Percentiles rank a stretch among this genome's conserved stretches.
phyloP scores from a whole-genome alignment of 768 basidiomycete genomes.

The Mycena rebaudengoi region DNA sequence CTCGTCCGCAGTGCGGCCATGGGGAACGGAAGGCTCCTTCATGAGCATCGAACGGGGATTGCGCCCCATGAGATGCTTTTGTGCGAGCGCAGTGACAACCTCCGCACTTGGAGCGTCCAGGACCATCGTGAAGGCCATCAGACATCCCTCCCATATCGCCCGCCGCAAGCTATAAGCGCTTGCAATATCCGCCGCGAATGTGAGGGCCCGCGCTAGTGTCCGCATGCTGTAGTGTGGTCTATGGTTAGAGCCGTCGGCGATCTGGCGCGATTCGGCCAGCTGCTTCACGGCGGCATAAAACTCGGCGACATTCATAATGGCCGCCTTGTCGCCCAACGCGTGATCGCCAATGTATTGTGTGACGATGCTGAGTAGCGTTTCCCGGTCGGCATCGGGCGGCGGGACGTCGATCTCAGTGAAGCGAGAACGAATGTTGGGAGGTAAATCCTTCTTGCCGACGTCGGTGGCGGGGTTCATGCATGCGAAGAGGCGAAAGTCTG shows the following conservation, averaged over 20 bases:
- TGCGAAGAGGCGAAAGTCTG: slow-evolving; percentile 95
- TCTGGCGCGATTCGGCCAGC: slow-evolving; percentile 73
- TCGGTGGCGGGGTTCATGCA: slow-evolving; percentile 99
- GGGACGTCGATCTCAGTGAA: slow-evolving; percentile 97
- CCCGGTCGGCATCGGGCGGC: slow-evolving; percentile 91
- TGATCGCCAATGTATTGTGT: slow-evolving; percentile 87
- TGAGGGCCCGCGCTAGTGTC: slow-evolving; percentile 89
- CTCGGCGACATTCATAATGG: slow-evolving; percentile 91
- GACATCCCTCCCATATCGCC: slow-evolving; percentile 93
- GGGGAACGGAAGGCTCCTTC: slow-evolving; percentile 70
- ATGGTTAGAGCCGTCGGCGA: slow-evolving; percentile 94
- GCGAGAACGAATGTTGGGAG: slow-evolving; percentile 85
- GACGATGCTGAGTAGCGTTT: slow-evolving; percentile 88
- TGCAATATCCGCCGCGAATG: slow-evolving; percentile 87
- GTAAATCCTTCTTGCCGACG: slow-evolving; percentile 97
- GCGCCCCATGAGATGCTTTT: slow-evolving; percentile 81
- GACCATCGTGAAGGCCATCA: slow-evolving; percentile 98
- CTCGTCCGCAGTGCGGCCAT: slow-evolving; percentile 53
- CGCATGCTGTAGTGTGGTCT: slow-evolving; percentile 98
- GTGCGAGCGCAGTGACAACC: slow-evolving; percentile 72
- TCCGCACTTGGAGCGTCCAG: slow-evolving; percentile 78
- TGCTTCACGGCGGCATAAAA: slow-evolving; percentile 87
- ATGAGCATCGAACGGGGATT: slow-evolving; percentile 80
- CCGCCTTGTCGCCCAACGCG: slow-evolving; percentile 85
- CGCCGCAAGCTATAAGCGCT: slow-evolving; percentile 81